Evolutionary conservation across 1,139 yeast genomes (phyloP).

Genomic region (Protomyces macrosporus): DNA sequence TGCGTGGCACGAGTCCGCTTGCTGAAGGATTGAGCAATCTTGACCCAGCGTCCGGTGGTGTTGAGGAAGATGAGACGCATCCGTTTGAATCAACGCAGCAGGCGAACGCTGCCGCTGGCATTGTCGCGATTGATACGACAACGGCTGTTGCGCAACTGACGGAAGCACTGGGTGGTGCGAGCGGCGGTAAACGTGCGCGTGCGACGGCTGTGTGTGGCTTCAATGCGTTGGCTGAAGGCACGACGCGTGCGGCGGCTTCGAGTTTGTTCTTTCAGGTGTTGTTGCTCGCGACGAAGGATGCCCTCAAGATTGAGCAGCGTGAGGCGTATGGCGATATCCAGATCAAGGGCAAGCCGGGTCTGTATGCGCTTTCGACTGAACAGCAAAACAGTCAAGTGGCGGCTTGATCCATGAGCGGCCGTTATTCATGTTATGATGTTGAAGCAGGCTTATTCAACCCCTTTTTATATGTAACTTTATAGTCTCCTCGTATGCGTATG

Average conservation of each 20-base stretch:
- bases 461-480: neutral
- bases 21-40: neutral
- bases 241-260: conserved; percentile 53
- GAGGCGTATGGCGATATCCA: conserved; percentile 57
- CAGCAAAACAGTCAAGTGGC: neutral
- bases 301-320: conserved; percentile 58
- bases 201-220: conserved; percentile 10
- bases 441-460: no score
- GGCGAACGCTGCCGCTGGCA: neutral
- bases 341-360: conserved; percentile 37
- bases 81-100: neutral
- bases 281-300: conserved; percentile 74
- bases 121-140: neutral
- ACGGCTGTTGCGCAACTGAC: neutral
- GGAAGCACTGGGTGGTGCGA: neutral
- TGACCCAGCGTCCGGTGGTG: neutral
- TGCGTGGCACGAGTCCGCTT: neutral
- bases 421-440: no score
- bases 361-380: conserved; percentile 8
- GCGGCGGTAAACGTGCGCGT: neutral
- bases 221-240: conserved; percentile 1
- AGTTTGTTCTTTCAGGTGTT: conserved; percentile 75
- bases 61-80: neutral
- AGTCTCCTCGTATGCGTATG: no score
- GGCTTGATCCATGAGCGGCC: neutral